Percentiles rank a stretch among this genome's conserved stretches.
Evolutionary conservation across 2,329 filamentous ascomycete species (phyloP).

Genomic region (Cladosporium phlei): DNA sequence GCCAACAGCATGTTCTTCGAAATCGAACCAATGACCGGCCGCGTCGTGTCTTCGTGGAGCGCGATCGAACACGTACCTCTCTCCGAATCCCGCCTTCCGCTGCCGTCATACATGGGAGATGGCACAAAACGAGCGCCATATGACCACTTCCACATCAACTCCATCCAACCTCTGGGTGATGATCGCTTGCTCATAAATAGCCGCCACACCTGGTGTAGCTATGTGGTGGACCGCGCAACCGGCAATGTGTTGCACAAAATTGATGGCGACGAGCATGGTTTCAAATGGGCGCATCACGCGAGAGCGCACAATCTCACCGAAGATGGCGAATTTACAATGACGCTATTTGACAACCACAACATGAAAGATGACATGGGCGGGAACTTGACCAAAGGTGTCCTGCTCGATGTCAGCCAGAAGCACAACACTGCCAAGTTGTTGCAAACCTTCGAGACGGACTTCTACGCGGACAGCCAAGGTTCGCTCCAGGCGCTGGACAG

Average conservation of each 20-base stretch:
- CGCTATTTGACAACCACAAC: conserved; percentile 24
- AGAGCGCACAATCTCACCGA: conserved; percentile 21
- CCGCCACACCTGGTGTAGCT: conserved; percentile 24
- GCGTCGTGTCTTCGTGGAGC: conserved; percentile 41
- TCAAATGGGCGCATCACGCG: conserved; percentile 22
- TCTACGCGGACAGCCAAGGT: conserved; percentile 21
- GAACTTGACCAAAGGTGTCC: conserved; percentile 16
- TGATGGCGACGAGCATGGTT: conserved; percentile 21
- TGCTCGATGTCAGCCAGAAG: conserved; percentile 16
- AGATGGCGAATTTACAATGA: conserved; percentile 20
- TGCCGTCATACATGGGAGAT: conserved; percentile 9
- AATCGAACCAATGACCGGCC: conserved; percentile 38
- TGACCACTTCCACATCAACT: conserved; percentile 29
- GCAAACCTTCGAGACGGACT: neutral
- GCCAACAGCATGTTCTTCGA: conserved; percentile 39
- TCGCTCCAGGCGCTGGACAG: conserved; percentile 17
- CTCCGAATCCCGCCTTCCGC: conserved; percentile 15
- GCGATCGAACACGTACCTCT: conserved; percentile 33
- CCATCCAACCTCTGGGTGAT: conserved; percentile 20
- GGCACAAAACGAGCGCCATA: conserved; percentile 17
- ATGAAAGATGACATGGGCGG: conserved; percentile 13
- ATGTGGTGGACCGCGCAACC: conserved; percentile 17
- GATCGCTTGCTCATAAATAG: conserved; percentile 22
- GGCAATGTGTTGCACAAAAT: conserved; percentile 24
- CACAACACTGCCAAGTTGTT: conserved; percentile 3